A percentile compares a stretch with the other conserved stretches of the same genome.
These are phyloP conservation scores for Paecilomyces sp. DNA, from an alignment of 2,329 filamentous ascomycete genomes.

Conservation along the genomic window DNA sequence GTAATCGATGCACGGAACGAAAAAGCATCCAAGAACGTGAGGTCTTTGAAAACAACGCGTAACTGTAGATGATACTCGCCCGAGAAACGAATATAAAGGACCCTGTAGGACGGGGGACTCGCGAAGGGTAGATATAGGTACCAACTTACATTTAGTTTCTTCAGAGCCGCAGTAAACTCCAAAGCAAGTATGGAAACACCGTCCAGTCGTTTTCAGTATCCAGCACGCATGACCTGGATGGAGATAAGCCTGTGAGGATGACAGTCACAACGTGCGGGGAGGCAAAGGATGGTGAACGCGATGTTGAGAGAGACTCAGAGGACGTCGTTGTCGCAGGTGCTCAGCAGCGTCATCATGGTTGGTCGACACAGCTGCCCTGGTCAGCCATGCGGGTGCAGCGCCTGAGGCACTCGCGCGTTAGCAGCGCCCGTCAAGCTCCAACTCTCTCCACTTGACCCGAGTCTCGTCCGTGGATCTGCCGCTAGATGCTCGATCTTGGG, in stretches of 20 bases:
- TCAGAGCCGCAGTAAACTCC: background rate
- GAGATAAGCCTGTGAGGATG: background rate
- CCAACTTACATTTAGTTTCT: background rate
- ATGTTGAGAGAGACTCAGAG: background rate
- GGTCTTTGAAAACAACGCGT: background rate
- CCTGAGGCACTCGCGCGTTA: background rate
- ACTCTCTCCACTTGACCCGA: background rate
- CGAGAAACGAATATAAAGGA: background rate
- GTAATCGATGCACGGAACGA: background rate
- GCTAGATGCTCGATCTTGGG: background rate
- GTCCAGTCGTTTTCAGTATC: conserved; percentile 4
- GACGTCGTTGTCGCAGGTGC: background rate
- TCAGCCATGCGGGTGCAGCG: background rate
- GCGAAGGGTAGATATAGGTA: background rate
- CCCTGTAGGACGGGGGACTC: background rate
- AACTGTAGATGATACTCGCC: background rate
- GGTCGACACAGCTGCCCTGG: background rate
- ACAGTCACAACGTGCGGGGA: background rate
- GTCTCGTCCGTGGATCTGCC: background rate
- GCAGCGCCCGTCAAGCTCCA: background rate
- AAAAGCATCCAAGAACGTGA: background rate
- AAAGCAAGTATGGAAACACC: background rate
- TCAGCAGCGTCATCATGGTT: background rate
- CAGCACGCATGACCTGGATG: conserved; percentile 1
- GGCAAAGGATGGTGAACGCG: background rate